Conservation (phyloP, 1,284 basidiomycete species). For the Bondarzewia mesenterica region DNA sequence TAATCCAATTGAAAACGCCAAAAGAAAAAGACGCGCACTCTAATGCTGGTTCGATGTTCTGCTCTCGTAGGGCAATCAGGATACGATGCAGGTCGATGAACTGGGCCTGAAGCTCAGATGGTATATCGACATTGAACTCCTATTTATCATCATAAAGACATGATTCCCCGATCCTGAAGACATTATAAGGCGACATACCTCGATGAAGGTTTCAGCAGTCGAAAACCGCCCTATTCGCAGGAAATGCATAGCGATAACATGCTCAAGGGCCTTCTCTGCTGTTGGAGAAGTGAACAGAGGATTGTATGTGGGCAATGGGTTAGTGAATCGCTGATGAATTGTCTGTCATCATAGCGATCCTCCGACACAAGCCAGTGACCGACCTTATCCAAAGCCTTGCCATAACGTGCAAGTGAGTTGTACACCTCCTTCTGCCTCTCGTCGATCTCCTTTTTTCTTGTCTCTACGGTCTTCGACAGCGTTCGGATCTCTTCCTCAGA, state of each 20-base stretch:
- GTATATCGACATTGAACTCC: slow-evolving; percentile 66
- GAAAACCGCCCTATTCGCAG: slow-evolving; percentile 75
- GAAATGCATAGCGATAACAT: slow-evolving; percentile 70
- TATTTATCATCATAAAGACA: slow-evolving; percentile 20
- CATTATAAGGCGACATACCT: slow-evolving; percentile 32
- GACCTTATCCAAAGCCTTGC: slow-evolving; percentile 87
- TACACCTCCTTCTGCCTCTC: slow-evolving; percentile 86
- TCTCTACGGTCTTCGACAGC: slow-evolving; percentile 54
- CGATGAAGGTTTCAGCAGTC: slow-evolving; percentile 63
- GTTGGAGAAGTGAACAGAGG: slow-evolving; percentile 59
- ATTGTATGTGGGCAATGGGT: slow-evolving; percentile 56
- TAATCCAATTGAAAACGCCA: slow-evolving; percentile 5
- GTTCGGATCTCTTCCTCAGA: slow-evolving; percentile 45
- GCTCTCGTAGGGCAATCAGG: slow-evolving; percentile 55
- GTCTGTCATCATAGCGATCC: neutral
- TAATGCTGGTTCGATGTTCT: slow-evolving; percentile 69
- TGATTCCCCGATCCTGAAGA: neutral
- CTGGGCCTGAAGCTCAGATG: slow-evolving; percentile 45
- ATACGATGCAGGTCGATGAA: slow-evolving; percentile 73
- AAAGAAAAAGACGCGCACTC: slow-evolving; percentile 35
- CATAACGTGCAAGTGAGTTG: slow-evolving; percentile 63
- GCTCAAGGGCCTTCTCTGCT: slow-evolving; percentile 60
- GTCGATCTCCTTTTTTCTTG: slow-evolving; percentile 77
- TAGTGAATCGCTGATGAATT: slow-evolving; percentile 55
- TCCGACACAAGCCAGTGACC: slow-evolving; percentile 8